phyloP scores from a whole-genome alignment of 1,284 basidiomycete species.

The Sanghuangporus weigelae region DNA sequence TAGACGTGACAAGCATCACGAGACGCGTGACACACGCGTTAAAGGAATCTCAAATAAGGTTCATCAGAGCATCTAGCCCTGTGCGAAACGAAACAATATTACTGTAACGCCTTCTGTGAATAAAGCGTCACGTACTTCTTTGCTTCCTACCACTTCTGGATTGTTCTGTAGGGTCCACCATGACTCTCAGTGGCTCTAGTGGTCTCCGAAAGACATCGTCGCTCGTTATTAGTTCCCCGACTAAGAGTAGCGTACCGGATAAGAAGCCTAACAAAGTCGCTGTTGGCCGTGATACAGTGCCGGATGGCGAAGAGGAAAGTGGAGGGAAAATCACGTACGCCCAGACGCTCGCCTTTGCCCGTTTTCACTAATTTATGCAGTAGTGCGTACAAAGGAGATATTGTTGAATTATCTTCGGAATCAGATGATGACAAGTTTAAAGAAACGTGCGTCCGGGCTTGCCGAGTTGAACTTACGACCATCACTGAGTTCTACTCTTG shows the following conservation, averaged over 20 bases:
- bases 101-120: not conserved
- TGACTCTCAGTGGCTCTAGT: not conserved
- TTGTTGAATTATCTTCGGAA: constrained; percentile 8
- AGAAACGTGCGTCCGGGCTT: not conserved
- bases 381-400: not conserved
- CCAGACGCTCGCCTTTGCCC: not conserved
- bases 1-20: not conserved
- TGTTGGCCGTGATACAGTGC: constrained; percentile 19
- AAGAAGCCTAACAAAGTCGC: not conserved
- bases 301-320: constrained; percentile 39
- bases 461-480: not conserved
- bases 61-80: not conserved
- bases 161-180: not conserved
- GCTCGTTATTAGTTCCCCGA: constrained; percentile 2
- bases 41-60: not conserved
- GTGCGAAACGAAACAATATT: not conserved
- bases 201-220: constrained; percentile 13
- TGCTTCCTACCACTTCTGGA: not conserved
- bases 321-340: not conserved
- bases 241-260: not conserved
- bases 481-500: not conserved
- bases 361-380: not conserved
- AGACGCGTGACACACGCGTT: not conserved
- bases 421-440: not conserved
- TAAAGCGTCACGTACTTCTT: not conserved